phyloP scores from a whole-genome alignment of 2,329 filamentous ascomycete genomes.

The Fusarium liriodendri region DNA sequence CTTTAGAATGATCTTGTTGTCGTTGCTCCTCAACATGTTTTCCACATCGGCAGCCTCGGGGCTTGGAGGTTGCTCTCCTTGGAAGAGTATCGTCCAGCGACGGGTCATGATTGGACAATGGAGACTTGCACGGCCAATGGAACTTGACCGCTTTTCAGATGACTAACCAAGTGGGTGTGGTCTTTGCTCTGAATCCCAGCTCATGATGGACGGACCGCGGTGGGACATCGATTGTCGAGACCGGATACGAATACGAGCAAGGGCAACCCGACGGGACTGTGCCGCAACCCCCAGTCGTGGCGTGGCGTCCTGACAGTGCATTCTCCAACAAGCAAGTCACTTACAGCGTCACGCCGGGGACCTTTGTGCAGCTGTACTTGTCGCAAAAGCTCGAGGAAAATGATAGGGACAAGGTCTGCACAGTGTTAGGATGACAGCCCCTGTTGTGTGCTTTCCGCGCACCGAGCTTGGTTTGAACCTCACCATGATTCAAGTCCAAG shows the following conservation, averaged over 20 bases:
- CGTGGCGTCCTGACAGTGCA: background rate
- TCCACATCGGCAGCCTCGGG: background rate
- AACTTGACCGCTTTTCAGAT: conserved; percentile 35
- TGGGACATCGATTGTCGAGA: background rate
- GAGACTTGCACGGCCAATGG: conserved; percentile 16
- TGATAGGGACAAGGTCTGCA: background rate
- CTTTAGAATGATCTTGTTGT: background rate
- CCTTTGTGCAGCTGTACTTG: background rate
- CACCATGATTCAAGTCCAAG: background rate
- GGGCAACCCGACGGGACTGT: background rate
- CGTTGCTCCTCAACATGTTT: conserved; percentile 5
- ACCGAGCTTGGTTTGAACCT: background rate
- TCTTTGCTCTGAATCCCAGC: conserved; percentile 2
- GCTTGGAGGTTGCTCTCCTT: background rate
- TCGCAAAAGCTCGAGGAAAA: background rate
- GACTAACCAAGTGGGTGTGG: conserved; percentile 22
- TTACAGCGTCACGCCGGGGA: background rate
- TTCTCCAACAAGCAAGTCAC: background rate
- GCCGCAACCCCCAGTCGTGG: background rate
- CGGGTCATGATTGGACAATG: conserved; percentile 20
- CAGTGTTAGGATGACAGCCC: background rate
- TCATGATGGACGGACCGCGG: background rate
- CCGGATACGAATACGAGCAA: conserved; percentile 42
- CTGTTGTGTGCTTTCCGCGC: background rate
- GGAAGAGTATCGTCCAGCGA: background rate